Base-by-base conservation (phyloP, 805 yeast genomes). In the Osmozyma mogii region DNA sequence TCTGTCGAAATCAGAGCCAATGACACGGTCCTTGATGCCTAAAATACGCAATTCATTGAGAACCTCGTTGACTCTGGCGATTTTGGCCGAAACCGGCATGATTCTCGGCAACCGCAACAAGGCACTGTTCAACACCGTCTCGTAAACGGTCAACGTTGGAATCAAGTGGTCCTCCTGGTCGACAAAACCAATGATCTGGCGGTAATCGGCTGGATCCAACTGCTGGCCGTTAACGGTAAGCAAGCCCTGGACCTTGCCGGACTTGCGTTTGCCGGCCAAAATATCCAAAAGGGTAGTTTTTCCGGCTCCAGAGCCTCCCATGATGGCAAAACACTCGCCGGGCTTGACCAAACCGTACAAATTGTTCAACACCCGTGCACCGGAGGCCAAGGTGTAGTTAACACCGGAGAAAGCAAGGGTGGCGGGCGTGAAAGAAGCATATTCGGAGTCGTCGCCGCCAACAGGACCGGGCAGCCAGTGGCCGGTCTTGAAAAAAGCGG, bases 301-400 rank as follows among this genome's bases (percentile, higher is more conserved):
- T 30, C 98, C 98, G 9, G 98, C 97, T 28, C 98, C 98, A 0
- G 96, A 88, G 1, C 96, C 96, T 25, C 98, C 98, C 95, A 92
- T 84, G 24, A 92, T 85, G 1, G 98, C 97, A 50, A 87, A 54
- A 37, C 94, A 81, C 50, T 87, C 87, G 22, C 96, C 81, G 2
- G 96, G 95, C 29, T 74, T 73, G 3, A 78, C 95, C 9, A 75
- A 43, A 7, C 98, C 98, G 42, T 72, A 75, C 0, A 84, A 68
- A 17, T 69, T 63, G 9, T 70, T 65, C 35, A 92, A 65, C 4
- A 92, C 76, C 11, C 55, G 57, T 1, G 61, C 61, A 8, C 74
- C 71, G 15, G 44, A 50, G 6, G 41, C 44, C 1, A 76, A 66
- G 1, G 60, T 50, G 49, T 89, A 92, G 3, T 72, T 56, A 8